Evolutionary conservation across 495 filamentous ascomycete genomes (phyloP).

Genomic region (Thozetella sp.): DNA sequence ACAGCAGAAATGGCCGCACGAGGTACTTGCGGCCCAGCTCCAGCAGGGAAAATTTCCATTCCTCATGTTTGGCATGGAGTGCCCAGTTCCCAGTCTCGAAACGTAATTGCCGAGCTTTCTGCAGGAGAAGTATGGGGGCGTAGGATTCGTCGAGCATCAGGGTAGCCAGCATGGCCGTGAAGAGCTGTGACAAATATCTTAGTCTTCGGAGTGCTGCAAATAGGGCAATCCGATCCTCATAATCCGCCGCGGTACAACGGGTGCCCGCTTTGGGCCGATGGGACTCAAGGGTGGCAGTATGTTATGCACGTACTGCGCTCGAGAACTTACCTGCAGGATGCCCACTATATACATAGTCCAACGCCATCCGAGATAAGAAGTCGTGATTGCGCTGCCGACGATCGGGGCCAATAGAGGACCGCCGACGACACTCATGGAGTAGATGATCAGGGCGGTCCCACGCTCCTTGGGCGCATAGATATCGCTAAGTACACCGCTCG

Average conservation of each 20-base stretch:
- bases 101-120: conserved; percentile 64
- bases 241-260: too few species aligned
- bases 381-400: conserved; percentile 34
- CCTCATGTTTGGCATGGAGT: conserved; percentile 66
- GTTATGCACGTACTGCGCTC: too few species aligned
- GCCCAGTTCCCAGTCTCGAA: conserved; percentile 67
- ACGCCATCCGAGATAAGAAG: conserved; percentile 39
- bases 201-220: too few species aligned
- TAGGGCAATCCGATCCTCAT: too few species aligned
- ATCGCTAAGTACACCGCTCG: conserved; percentile 69
- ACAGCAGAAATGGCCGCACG: conserved; percentile 61
- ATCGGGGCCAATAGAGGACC: conserved; percentile 54
- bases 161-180: conserved; percentile 55
- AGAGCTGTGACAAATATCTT: too few species aligned
- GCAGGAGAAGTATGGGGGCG: conserved; percentile 58
- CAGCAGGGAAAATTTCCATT: conserved; percentile 63
- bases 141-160: conserved; percentile 69
- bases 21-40: conserved; percentile 65
- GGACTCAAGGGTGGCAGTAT: too few species aligned
- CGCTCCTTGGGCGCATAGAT: conserved; percentile 60
- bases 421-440: conserved; percentile 69
- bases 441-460: conserved; percentile 66
- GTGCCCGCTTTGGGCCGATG: too few species aligned
- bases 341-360: conserved; percentile 50
- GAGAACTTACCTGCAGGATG: conserved; percentile 53